Percentiles rank a stretch among this genome's conserved stretches.
Conservation (phyloP, 2,329 filamentous ascomycete species). For the Aulographum hederae region DNA sequence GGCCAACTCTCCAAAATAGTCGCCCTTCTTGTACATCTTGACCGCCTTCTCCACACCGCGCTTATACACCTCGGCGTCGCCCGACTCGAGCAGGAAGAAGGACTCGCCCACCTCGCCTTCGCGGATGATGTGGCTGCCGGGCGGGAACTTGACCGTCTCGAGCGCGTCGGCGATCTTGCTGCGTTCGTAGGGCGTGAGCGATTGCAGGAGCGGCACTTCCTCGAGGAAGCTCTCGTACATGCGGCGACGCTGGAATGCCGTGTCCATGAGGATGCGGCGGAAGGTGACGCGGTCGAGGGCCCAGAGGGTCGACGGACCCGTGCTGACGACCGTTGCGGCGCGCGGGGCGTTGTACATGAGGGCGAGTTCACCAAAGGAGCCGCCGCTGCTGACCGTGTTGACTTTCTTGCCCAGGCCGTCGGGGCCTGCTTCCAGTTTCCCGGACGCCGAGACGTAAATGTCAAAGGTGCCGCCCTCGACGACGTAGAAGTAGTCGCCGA, state of each 20-base stretch:
- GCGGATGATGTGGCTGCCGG: constrained; percentile 67
- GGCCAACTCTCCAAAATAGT: constrained; percentile 93
- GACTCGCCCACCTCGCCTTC: constrained; percentile 84
- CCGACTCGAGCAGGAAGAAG: constrained; percentile 80
- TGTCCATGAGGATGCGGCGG: constrained; percentile 95
- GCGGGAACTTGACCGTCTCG: constrained; percentile 70
- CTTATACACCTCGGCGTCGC: constrained; percentile 76
- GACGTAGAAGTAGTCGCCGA: constrained; percentile 95
- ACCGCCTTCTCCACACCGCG: constrained; percentile 51
- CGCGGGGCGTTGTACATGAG: constrained; percentile 98
- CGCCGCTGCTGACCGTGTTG: constrained; percentile 64
- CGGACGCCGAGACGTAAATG: constrained; percentile 68
- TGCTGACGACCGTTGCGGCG: constrained; percentile 80
- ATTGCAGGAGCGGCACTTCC: constrained; percentile 71
- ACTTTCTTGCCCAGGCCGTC: constrained; percentile 75
- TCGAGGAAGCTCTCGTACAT: constrained; percentile 97
- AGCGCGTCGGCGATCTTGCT: constrained; percentile 95
- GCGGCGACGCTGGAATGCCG: constrained; percentile 82
- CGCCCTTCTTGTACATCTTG: constrained; percentile 72
- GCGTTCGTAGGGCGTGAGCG: constrained; percentile 78
- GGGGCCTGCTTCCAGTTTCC: constrained; percentile 58
- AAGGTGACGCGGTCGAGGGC: constrained; percentile 90
- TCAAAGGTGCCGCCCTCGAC: constrained; percentile 85
- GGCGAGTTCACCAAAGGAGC: constrained; percentile 89
- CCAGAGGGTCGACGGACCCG: constrained; percentile 74